Evolutionary conservation across 2,329 filamentous ascomycete genomes (phyloP).

Genomic region (Epichloe hybrida): DNA sequence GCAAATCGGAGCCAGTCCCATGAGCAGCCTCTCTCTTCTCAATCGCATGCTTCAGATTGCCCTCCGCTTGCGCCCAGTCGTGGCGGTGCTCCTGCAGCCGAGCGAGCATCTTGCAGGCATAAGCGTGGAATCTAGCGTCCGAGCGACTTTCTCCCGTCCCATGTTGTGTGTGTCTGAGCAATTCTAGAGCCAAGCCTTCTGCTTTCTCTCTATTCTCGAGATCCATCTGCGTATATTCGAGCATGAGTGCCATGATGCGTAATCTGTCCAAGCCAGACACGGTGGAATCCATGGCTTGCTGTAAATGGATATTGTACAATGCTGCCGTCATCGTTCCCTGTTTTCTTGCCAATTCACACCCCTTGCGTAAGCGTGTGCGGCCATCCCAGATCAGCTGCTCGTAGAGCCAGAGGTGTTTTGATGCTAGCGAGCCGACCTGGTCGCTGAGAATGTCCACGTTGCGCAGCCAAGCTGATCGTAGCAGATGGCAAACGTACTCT

Average conservation of each 20-base stretch:
- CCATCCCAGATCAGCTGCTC: constrained; percentile 27
- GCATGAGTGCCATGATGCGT: constrained; percentile 19
- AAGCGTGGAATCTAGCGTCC: constrained; percentile 23
- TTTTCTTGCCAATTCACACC: constrained; percentile 16
- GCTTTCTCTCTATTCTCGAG: constrained; percentile 18
- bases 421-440: constrained; percentile 16
- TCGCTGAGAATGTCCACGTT: constrained; percentile 21
- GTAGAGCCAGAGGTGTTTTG: constrained; percentile 23
- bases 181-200: constrained; percentile 16
- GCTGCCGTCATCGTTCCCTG: constrained; percentile 18
- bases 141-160: constrained; percentile 11
- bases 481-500: constrained; percentile 18
- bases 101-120: constrained; percentile 25
- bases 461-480: constrained; percentile 23
- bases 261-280: constrained; percentile 13
- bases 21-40: constrained; percentile 22
- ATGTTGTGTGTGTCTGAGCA: constrained; percentile 16
- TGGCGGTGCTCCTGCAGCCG: constrained; percentile 19
- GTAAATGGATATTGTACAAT: constrained; percentile 13
- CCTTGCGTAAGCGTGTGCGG: constrained; percentile 20
- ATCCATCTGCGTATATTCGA: constrained; percentile 27
- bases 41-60: constrained; percentile 20
- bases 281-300: constrained; percentile 4
- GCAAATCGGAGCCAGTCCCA: constrained; percentile 19
- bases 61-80: constrained; percentile 19